These are phyloP conservation scores for Mrakiaceae sp. DNA, from an alignment of 1,284 basidiomycete species.

Conservation along the genomic window DNA sequence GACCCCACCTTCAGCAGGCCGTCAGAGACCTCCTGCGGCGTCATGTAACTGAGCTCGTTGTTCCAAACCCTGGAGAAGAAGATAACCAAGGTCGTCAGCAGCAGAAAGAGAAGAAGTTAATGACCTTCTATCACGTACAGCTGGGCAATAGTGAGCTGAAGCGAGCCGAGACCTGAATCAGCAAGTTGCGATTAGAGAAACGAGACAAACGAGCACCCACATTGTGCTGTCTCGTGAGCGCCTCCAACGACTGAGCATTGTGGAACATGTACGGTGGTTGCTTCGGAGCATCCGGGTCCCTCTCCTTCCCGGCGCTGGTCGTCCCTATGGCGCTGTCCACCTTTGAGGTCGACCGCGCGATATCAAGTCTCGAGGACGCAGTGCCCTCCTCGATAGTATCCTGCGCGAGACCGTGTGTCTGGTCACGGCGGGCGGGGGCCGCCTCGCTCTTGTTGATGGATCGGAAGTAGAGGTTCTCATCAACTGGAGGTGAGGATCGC, in stretches of 20 bases:
- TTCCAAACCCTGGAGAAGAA: conserved; percentile 53
- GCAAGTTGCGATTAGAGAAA: neutral
- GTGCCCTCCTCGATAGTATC: conserved; percentile 31
- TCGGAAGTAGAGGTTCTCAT: conserved; percentile 93
- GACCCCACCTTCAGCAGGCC: conserved; percentile 43
- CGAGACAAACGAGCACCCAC: conserved; percentile 35
- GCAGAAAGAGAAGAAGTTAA: neutral
- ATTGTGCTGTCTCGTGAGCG: conserved; percentile 70
- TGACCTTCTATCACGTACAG: neutral
- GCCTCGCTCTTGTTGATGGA: conserved; percentile 77
- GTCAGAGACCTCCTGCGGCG: conserved; percentile 60
- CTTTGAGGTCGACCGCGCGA: too few species aligned
- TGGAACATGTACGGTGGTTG: conserved; percentile 75
- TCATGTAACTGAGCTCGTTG: conserved; percentile 76
- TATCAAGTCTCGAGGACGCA: neutral
- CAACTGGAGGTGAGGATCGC: conserved; percentile 46
- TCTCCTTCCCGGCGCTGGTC: neutral
- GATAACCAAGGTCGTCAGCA: neutral
- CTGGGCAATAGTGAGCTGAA: conserved; percentile 16
- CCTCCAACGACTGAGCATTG: conserved; percentile 63
- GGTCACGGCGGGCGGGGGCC: conserved; percentile 62
- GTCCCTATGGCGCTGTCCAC: too few species aligned
- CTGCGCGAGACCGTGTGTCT: conserved; percentile 43
- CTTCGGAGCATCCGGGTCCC: conserved; percentile 18
- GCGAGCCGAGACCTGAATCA: neutral